Evolutionary conservation across 2,329 filamentous ascomycete species (phyloP), one percentile per base, ranked within the genome.

Genomic region (Neofusicoccum ribis): DNA sequence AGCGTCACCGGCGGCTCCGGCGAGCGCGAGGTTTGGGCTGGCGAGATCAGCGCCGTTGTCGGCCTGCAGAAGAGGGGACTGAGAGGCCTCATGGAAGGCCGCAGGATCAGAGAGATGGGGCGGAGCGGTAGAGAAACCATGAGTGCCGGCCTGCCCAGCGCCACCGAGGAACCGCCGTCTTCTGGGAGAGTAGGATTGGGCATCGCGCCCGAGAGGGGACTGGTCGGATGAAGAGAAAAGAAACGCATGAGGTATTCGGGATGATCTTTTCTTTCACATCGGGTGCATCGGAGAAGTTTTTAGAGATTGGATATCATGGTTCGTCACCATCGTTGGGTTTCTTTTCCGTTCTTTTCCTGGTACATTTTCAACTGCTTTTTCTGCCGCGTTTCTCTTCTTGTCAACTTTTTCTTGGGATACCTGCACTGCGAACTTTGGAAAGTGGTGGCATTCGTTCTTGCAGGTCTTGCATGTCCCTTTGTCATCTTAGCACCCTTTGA

Each of bases 21-120:
- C 72, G 78, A 83, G 14, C 80, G 86, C 14, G 90, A 93, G 69
- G 82, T 94, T 0, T 99, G 95, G 94, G 84, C 79, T 72, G 89
- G 90, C 65, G 87, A 96, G 80, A 78, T 94, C 39, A 93, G 91
- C 80, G 92, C 92, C 56, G 94, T 98, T 2, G 96, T 99, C 70
- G 95, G 95, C 0, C 76, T 99, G 69, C 95, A 99, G 82, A 99
- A 99, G 82, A 85, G 95, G 63, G 95, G 95, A 0, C 78, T 99
- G 41, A 85, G 94, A 66, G 95, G 95, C 0, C 78, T 99, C 70
- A 98, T 99, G 95, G 95, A 98, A 77, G 94, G 94, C 3, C 83
- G 94, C 50, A 85, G 94, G 67, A 88, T 97, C 82, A 84, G 93
- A 50, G 92, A 96, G 76, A 83, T 92, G 68, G 85, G 84, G 12